A percentile compares a stretch with the other conserved stretches of the same genome.
phyloP scores from a whole-genome alignment of 768 basidiomycete genomes.

The Galerina sulciceps region DNA sequence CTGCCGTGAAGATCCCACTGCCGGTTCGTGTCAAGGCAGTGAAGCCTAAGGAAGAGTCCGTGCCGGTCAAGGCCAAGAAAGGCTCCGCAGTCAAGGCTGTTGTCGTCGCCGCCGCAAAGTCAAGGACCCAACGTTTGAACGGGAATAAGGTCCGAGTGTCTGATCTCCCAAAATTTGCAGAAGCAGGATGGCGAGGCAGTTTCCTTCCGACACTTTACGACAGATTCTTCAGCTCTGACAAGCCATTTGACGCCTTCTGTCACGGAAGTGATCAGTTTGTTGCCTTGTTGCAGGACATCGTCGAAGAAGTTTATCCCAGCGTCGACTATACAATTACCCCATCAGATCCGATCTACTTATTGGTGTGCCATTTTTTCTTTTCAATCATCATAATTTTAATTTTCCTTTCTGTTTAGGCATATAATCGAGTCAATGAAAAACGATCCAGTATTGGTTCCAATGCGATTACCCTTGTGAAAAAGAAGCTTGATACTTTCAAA shows the following conservation, averaged over 20 bases:
- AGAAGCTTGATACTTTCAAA: conserved; percentile 5
- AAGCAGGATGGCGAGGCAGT: not conserved
- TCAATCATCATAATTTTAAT: not conserved
- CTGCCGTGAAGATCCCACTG: too few species aligned
- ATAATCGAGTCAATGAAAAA: conserved; percentile 22
- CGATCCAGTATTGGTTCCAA: conserved; percentile 14
- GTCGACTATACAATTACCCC: conserved; percentile 7
- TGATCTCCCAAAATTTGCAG: conserved; percentile 18
- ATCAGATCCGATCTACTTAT: conserved; percentile 6
- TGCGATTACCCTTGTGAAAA: conserved; percentile 10
- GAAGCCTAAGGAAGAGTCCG: too few species aligned
- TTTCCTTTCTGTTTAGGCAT: conserved; percentile 6
- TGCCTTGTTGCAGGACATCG: conserved; percentile 10
- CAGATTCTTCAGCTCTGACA: conserved; percentile 17
- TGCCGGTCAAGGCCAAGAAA: too few species aligned
- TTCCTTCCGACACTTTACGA: conserved; percentile 22
- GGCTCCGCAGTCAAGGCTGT: not conserved
- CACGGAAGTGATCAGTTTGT: conserved; percentile 14
- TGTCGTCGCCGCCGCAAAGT: not conserved
- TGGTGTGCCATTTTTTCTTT: conserved; percentile 8
- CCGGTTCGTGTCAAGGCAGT: too few species aligned
- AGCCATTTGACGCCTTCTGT: conserved; percentile 13
- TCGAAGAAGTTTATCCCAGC: conserved; percentile 15
- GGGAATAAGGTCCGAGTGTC: conserved; percentile 9
- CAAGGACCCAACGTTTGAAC: conserved; percentile 4